phyloP scores from a whole-genome alignment of 768 basidiomycete species.

The Amanita fuliginea region DNA sequence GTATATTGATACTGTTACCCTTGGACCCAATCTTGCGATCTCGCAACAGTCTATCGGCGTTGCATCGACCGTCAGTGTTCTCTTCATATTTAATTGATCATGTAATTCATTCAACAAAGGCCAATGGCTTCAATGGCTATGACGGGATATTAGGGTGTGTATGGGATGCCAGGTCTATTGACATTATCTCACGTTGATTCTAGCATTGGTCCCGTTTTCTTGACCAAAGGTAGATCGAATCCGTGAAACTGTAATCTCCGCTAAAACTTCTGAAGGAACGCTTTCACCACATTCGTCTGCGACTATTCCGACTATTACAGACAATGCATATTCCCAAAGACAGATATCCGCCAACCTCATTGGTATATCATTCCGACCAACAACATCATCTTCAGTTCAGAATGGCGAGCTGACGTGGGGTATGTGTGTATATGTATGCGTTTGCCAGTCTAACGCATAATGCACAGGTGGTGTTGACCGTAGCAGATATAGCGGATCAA shows the following conservation, averaged over 20 bases:
- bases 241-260: not conserved
- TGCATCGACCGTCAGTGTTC: slow-evolving; percentile 23
- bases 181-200: not conserved
- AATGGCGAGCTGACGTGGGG: slow-evolving; percentile 52
- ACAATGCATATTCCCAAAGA: slow-evolving; percentile 35
- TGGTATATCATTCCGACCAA: slow-evolving; percentile 43
- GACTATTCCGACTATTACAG: slow-evolving; percentile 44
- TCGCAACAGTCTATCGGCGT: slow-evolving; percentile 49
- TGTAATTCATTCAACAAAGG: slow-evolving; percentile 4
- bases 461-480: slow-evolving; percentile 32
- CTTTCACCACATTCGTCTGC: slow-evolving; percentile 18
- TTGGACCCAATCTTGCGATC: slow-evolving; percentile 39
- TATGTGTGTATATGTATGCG: slow-evolving; percentile 14
- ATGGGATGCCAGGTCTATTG: too few species aligned
- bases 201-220: slow-evolving; percentile 51
- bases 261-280: slow-evolving; percentile 17
- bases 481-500: slow-evolving; percentile 29
- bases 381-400: slow-evolving; percentile 13
- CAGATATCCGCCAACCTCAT: slow-evolving; percentile 28
- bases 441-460: slow-evolving; percentile 6
- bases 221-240: slow-evolving; percentile 30
- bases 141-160: slow-evolving; percentile 59
- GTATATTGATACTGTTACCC: slow-evolving; percentile 43
- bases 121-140: slow-evolving; percentile 34
- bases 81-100: not conserved